phyloP scores from a whole-genome alignment of 2,329 filamentous ascomycete genomes.

The Colletotrichum noveboracense region DNA sequence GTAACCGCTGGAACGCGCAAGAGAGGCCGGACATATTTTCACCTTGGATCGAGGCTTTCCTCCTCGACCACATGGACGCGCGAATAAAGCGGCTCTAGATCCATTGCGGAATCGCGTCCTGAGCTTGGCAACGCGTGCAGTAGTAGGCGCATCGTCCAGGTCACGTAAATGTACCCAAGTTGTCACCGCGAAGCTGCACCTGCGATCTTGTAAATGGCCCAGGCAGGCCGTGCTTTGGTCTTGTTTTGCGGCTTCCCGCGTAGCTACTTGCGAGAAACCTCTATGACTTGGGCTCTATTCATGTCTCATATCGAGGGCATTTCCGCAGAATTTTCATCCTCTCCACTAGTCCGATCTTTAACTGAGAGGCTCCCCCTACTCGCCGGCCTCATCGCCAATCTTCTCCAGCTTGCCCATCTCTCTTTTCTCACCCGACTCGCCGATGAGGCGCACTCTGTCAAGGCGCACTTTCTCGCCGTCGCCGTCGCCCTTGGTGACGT shows the following conservation, averaged over 20 bases:
- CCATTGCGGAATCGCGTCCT: background rate
- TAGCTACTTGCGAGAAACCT: background rate
- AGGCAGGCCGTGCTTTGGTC: background rate
- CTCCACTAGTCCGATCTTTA: background rate
- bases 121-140: background rate
- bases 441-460: slow-evolving; percentile 80
- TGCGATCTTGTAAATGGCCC: background rate
- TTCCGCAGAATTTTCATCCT: background rate
- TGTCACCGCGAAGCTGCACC: background rate
- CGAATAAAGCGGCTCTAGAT: background rate
- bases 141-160: background rate
- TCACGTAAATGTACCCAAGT: background rate
- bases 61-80: background rate
- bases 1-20: slow-evolving; percentile 25
- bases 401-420: slow-evolving; percentile 96
- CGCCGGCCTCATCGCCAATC: slow-evolving; percentile 77
- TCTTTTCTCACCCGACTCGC: slow-evolving; percentile 89
- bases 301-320: slow-evolving; percentile 15
- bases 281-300: slow-evolving; percentile 17
- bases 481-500: slow-evolving; percentile 85
- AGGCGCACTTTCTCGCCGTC: slow-evolving; percentile 86
- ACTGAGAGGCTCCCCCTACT: slow-evolving; percentile 41
- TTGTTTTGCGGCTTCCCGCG: background rate
- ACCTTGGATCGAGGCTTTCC: background rate
- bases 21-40: slow-evolving; percentile 48